Evolutionary conservation across 805 yeast species (phyloP).

Genomic region (Saccharomycopsis olivae): DNA sequence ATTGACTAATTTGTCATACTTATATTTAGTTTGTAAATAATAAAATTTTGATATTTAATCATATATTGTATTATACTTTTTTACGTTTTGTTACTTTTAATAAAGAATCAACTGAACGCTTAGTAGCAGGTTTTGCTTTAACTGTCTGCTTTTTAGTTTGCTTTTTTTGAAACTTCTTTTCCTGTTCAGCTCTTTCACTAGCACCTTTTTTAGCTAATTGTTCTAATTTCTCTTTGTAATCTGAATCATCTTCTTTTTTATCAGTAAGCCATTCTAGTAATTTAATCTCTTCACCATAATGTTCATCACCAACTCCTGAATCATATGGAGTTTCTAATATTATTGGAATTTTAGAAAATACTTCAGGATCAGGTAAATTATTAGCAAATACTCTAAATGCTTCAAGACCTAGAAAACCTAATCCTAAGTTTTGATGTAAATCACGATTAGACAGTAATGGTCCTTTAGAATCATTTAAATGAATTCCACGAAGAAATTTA

Average conservation of each 20-base stretch:
- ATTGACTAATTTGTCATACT: neutral
- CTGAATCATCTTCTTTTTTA: slow-evolving; percentile 34
- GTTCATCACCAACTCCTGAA: slow-evolving; percentile 41
- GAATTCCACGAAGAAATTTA: slow-evolving; percentile 68
- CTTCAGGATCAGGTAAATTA: slow-evolving; percentile 3
- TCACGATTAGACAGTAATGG: slow-evolving; percentile 87
- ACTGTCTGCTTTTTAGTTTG: slow-evolving; percentile 1
- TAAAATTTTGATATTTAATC: neutral
- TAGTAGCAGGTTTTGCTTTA: slow-evolving; percentile 1
- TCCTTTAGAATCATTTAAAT: slow-evolving; percentile 90
- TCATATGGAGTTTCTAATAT: slow-evolving; percentile 73
- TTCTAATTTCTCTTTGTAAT: slow-evolving; percentile 1
- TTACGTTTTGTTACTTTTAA: neutral
- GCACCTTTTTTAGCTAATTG: slow-evolving; percentile 6
- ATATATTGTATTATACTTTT: neutral
- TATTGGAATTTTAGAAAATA: slow-evolving; percentile 57
- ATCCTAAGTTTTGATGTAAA: slow-evolving; percentile 80
- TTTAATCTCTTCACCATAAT: slow-evolving; percentile 77
- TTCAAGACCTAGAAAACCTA: slow-evolving; percentile 83
- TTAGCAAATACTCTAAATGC: slow-evolving; percentile 73
- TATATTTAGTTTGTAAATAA: neutral
- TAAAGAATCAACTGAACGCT: neutral
- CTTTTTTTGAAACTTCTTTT: slow-evolving; percentile 11
- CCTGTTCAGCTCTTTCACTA: slow-evolving; percentile 5
- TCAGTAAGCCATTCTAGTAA: slow-evolving; percentile 74